Conservation (phyloP, 2,329 filamentous ascomycete species). For the Blastomyces parvus region DNA sequence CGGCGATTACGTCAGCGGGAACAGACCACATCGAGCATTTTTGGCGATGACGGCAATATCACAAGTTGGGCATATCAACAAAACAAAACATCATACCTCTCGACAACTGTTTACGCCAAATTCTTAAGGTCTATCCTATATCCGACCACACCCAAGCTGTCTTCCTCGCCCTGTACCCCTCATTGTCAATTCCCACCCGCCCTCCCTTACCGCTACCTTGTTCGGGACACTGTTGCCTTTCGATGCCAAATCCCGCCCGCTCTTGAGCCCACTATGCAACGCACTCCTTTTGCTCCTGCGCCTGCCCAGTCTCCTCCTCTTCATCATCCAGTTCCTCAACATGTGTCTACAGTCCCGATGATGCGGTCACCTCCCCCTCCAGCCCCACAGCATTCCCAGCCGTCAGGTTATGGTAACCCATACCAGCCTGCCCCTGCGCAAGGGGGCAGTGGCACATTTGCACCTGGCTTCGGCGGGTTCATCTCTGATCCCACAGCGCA, state of each 20-base stretch:
- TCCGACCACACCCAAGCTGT: not conserved
- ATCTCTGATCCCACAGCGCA: conserved; percentile 94
- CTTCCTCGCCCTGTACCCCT: not conserved
- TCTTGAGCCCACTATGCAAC: conserved; percentile 58
- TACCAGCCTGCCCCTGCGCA: conserved; percentile 39
- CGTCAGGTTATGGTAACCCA: conserved; percentile 42
- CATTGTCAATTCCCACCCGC: not conserved
- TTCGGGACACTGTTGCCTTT: conserved; percentile 3
- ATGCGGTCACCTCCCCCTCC: conserved; percentile 83
- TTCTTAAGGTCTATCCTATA: not conserved
- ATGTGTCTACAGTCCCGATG: conserved; percentile 96
- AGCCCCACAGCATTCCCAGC: conserved; percentile 60
- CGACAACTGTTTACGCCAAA: no score
- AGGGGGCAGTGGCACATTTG: conserved; percentile 33
- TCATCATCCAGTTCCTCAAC: conserved; percentile 94
- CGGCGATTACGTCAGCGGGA: conserved; percentile 1
- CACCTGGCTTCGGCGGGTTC: conserved; percentile 71
- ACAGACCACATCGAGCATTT: not conserved
- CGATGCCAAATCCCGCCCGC: not conserved
- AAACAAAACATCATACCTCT: not conserved
- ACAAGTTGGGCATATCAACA: not conserved
- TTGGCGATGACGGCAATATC: conserved; percentile 7
- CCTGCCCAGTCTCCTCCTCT: conserved; percentile 75
- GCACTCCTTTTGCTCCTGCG: conserved; percentile 66
- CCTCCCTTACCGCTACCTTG: not conserved